Evolutionary conservation across 768 basidiomycete genomes (phyloP), one percentile per base, ranked within the genome.

Genomic region (Naganishia vaughanmartiniae): DNA sequence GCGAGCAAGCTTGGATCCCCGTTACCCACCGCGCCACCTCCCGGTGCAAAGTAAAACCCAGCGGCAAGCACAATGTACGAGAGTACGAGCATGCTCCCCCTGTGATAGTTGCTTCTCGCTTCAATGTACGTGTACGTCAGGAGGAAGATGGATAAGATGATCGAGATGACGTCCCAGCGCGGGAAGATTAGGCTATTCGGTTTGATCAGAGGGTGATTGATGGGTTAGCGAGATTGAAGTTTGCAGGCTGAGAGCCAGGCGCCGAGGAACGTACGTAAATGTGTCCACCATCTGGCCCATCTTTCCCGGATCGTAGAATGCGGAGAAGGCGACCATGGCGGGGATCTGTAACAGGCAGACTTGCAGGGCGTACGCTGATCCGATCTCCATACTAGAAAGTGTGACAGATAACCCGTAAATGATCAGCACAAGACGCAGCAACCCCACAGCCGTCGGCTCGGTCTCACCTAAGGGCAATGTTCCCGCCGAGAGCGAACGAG

Each of bases 71-170:
- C 94, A 56, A 98, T 84, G 80, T 99, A 99, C 92, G 93, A 93
- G 60, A 98, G 84, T 67, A 97, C 89, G 55, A 99, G 87, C 70
- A 96, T 96, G 75, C 91, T 93, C 56, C 96, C 96, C 74, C 96
- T 88, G 79, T 97, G 93, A 80, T 99, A 99, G 82, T 98, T 98
- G 75, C 90, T 91, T 84, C 90, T 93, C n/a, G 93, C 93, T 82
- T 99, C 96, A 76, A 98, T 96, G 80, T 96, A 98, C 4, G 93
- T 95, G 81, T 99, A 99, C 0, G 96, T 98, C 85, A 99, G 87
- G 73, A 98, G 82, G 85, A 98, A 99, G 83, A 99, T 93, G 0
- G 93, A 92, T 54, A 99, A 86, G 74, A 98, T 90, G 77, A 98
- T 89, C 31, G 89, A 90, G 75, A 98, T 88, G 58, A 93, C 92